Evolutionary conservation across 306 rosid genomes (phyloP).

Genomic region (Oxytropis ochrocephala): DNA sequence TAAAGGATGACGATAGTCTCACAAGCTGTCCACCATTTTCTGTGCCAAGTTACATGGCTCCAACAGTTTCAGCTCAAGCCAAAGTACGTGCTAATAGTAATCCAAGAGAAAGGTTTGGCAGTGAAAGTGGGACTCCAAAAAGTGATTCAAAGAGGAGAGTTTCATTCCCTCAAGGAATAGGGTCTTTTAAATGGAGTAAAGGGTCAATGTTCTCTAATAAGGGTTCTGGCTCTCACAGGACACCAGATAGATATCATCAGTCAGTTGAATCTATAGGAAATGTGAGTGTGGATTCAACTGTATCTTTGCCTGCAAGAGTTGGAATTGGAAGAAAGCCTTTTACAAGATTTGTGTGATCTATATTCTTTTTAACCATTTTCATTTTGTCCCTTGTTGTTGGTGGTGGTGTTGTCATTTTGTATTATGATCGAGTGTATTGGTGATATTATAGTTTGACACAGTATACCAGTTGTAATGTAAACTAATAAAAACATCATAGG

Average conservation of each 20-base stretch:
- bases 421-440: constrained; percentile 44
- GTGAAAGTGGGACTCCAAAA: constrained; percentile 39
- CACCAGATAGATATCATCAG: constrained; percentile 51
- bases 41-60: constrained; percentile 80
- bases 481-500: constrained; percentile 56
- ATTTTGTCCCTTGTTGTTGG: constrained; percentile 19
- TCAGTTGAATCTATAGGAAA: constrained; percentile 56
- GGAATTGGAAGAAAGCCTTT: constrained; percentile 92
- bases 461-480: constrained; percentile 52
- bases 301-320: constrained; percentile 72
- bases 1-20: constrained; percentile 82
- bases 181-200: constrained; percentile 79
- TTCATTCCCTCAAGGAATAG: constrained; percentile 82
- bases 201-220: constrained; percentile 52
- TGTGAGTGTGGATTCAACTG: constrained; percentile 79
- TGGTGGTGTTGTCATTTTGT: constrained; percentile 37
- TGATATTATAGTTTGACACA: constrained; percentile 47
- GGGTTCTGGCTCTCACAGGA: constrained; percentile 44
- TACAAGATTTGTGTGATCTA: constrained; percentile 95
- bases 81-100: constrained; percentile 60
- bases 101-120: constrained; percentile 64
- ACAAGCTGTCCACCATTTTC: constrained; percentile 94
- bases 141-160: constrained; percentile 68
- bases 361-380: constrained; percentile 39
- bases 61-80: constrained; percentile 79